Base-by-base conservation (phyloP, 768 basidiomycete species). In the Chalciporus sphaerocephalus region DNA sequence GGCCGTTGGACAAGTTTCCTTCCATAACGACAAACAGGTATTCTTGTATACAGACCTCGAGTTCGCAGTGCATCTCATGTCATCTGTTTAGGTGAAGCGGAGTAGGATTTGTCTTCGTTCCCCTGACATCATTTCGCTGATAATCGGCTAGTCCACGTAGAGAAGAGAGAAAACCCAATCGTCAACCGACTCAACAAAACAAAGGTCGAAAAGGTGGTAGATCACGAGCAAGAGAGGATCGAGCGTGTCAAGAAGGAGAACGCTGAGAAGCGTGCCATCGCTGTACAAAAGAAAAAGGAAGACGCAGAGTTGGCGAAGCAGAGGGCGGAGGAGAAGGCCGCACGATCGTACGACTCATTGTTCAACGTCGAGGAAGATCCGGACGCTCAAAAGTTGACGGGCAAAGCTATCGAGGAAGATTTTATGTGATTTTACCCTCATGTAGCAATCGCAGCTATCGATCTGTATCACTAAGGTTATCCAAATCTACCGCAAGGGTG, bases 111-210 rank as follows among this genome's bases (percentile, higher is more conserved):
- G 2, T 17, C 36, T 32, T 24, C 12, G 30, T 35, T 22, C 11
- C 10, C 7, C 40, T 15, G 15, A 23, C 6, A 5, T n/a, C 20
- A 38, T 24, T 16, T n/a, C 15, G 17, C 45, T 53, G 16, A 55
- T 2, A 1, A 22, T 16, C 5, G 7, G 20, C 18, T 48, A 92
- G 91, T 92, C 1, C 76, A 95, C 58, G 72, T 97, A 6, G 62
- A 75, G 1, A 82, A 83, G 46, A 82, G 94, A 24, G 88, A 95
- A 53, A 99, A 99, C 60, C 54, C 73, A 3, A 87, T 95, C 47
- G 87, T 97, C 25, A 97, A 97, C 60, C 81, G 94, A 21, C 71
- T 97, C 34, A 93, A 90, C 68, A 96, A 95, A 71, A 97, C 94
- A 12, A 97, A 94, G 58, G 69, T 79, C 40, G 91, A 91, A 67